A percentile compares a stretch with the other conserved stretches of the same genome.
phyloP scores from a whole-genome alignment of 352 stramenopile species.

The Phytophthora multivora region DNA sequence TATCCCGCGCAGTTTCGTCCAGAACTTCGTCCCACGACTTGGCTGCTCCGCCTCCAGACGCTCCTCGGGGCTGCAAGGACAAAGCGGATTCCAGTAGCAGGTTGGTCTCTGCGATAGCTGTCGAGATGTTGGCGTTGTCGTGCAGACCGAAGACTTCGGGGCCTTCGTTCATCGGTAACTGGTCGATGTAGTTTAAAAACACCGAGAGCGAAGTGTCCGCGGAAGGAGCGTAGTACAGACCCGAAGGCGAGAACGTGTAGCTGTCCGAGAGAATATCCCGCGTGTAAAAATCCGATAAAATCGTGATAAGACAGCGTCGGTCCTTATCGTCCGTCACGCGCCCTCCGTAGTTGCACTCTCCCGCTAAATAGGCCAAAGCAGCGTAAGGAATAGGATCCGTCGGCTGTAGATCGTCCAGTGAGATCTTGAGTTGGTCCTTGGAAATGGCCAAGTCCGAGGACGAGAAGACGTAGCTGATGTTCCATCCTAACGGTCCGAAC shows the following conservation, averaged over 20 bases:
- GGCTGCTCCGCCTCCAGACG: constrained; percentile 47
- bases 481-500: constrained; percentile 87
- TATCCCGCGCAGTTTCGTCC: constrained; percentile 88
- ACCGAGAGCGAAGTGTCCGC: constrained; percentile 43
- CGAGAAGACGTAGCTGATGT: constrained; percentile 91
- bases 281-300: constrained; percentile 86
- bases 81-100: constrained; percentile 89
- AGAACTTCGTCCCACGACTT: constrained; percentile 92
- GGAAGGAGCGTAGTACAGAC: constrained; percentile 78
- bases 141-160: constrained; percentile 88
- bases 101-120: constrained; percentile 86
- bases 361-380: constrained; percentile 90
- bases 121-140: constrained; percentile 91
- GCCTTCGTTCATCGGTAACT: constrained; percentile 84
- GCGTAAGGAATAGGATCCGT: constrained; percentile 88
- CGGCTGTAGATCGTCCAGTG: constrained; percentile 67
- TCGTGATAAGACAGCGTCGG: constrained; percentile 85
- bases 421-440: constrained; percentile 88
- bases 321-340: constrained; percentile 96
- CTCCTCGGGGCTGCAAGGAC: constrained; percentile 86
- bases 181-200: constrained; percentile 84
- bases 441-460: constrained; percentile 86
- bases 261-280: constrained; percentile 73
- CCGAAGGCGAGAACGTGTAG: constrained; percentile 86
- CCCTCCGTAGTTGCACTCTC: constrained; percentile 96